A percentile compares a stretch with the other conserved stretches of the same genome.
phyloP scores from a whole-genome alignment of 129 eudicot genomes.

The Erigeron canadensis region DNA sequence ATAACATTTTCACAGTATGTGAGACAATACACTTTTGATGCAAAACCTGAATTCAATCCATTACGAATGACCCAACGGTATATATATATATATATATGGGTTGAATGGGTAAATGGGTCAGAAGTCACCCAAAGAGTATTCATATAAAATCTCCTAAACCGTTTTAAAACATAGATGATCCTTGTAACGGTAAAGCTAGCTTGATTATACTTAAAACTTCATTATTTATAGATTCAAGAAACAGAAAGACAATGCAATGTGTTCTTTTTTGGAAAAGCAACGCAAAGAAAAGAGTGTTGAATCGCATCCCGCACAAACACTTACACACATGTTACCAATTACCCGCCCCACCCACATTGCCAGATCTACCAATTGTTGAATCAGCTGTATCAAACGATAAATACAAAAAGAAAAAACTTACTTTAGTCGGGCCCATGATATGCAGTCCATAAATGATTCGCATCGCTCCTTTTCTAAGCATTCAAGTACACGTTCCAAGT shows the following conservation, averaged over 20 bases:
- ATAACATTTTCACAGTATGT: too few species aligned
- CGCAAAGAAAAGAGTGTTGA: not conserved
- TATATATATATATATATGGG: not conserved
- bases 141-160: not conserved
- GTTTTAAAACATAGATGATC: not conserved
- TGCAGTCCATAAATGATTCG: conserved; percentile 68
- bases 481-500: conserved; percentile 79
- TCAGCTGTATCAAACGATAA: not conserved
- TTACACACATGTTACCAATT: not conserved
- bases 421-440: conserved; percentile 88
- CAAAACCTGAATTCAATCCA: too few species aligned
- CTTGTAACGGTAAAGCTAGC: not conserved
- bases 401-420: conserved; percentile 23
- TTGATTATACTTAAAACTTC: not conserved
- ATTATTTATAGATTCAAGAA: not conserved
- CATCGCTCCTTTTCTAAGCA: conserved; percentile 86
- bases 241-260: not conserved
- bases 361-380: not conserved
- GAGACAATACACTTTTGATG: too few species aligned
- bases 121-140: not conserved
- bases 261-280: too few species aligned
- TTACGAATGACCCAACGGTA: too few species aligned
- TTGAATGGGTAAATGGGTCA: not conserved
- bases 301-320: not conserved
- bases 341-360: not conserved